Conservation (phyloP, 192 early-diverging fungal genomes). For the Chytriomyces confervae region DNA sequence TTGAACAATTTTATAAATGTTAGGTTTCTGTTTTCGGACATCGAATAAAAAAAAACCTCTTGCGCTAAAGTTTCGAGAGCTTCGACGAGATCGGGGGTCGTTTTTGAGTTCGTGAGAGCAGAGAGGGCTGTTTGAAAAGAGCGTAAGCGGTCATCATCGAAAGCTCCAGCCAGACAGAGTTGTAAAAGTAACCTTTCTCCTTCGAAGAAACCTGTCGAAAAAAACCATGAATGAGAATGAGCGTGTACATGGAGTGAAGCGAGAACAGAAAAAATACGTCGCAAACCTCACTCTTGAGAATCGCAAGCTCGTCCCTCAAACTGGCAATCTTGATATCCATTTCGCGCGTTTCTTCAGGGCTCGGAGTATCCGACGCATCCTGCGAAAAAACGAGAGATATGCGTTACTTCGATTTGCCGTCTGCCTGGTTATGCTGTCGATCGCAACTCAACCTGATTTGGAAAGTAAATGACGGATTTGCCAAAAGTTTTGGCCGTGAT, state of each 20-base stretch:
- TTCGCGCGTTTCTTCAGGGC: slow-evolving; percentile 32
- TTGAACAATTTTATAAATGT: no score
- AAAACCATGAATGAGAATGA: slow-evolving; percentile 6
- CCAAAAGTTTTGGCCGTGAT: slow-evolving; percentile 30
- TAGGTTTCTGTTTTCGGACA: background rate
- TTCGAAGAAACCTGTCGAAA: slow-evolving; percentile 16
- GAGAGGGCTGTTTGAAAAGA: slow-evolving; percentile 25
- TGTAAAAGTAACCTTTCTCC: slow-evolving; percentile 17
- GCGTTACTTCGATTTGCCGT: background rate
- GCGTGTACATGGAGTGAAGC: background rate
- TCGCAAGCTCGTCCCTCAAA: slow-evolving; percentile 35
- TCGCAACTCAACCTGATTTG: slow-evolving; percentile 3
- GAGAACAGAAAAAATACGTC: slow-evolving; percentile 30
- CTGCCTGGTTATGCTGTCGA: background rate
- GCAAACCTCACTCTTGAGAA: slow-evolving; percentile 32
- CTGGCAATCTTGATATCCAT: slow-evolving; percentile 37
- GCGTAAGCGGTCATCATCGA: background rate
- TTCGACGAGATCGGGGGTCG: slow-evolving; percentile 21
- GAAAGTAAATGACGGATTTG: slow-evolving; percentile 17
- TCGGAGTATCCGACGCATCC: slow-evolving; percentile 14
- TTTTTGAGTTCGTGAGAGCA: slow-evolving; percentile 29
- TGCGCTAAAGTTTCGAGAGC: slow-evolving; percentile 14
- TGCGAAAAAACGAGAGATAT: background rate
- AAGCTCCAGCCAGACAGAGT: background rate
- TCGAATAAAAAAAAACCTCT: slow-evolving; percentile 31